These are phyloP conservation scores for Simplicillium aogashimaense DNA, from an alignment of 2,329 filamentous ascomycete species.

Conservation along the genomic window DNA sequence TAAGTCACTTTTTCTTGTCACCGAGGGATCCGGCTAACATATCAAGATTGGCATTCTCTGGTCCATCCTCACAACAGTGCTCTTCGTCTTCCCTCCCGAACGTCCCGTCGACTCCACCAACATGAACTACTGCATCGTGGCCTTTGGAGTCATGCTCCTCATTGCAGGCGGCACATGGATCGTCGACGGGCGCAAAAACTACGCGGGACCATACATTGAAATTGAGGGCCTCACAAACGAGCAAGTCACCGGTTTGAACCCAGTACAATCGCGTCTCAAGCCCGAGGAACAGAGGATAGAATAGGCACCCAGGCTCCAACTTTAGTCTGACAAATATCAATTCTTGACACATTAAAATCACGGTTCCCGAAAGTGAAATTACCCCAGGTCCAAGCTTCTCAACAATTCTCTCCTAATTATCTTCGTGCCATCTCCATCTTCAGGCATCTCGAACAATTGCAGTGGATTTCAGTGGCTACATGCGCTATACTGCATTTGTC, in stretches of 20 bases:
- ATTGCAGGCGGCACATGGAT: slow-evolving; percentile 34
- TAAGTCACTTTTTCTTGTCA: background rate
- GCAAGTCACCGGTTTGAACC: background rate
- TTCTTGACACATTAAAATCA: too few species aligned
- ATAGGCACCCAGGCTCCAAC: too few species aligned
- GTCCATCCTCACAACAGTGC: slow-evolving; percentile 59
- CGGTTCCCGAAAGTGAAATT: too few species aligned
- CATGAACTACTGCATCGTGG: slow-evolving; percentile 53
- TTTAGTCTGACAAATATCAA: too few species aligned
- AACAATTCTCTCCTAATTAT: too few species aligned
- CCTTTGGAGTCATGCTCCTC: slow-evolving; percentile 35
- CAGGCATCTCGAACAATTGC: too few species aligned
- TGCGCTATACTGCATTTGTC: too few species aligned
- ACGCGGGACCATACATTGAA: slow-evolving; percentile 12
- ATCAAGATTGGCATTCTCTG: slow-evolving; percentile 44
- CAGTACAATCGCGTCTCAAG: background rate
- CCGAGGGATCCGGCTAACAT: background rate
- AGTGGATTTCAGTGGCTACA: too few species aligned
- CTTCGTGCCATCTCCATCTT: too few species aligned
- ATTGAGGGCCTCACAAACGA: background rate
- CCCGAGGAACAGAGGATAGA: background rate
- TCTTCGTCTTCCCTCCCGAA: slow-evolving; percentile 20
- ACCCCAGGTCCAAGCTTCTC: too few species aligned
- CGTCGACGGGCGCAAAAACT: slow-evolving; percentile 37
- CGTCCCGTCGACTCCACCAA: slow-evolving; percentile 50